A percentile compares a stretch with the other conserved stretches of the same genome.
phyloP scores from a whole-genome alignment of 2,329 filamentous ascomycete genomes.

The Alternaria gansuensis region DNA sequence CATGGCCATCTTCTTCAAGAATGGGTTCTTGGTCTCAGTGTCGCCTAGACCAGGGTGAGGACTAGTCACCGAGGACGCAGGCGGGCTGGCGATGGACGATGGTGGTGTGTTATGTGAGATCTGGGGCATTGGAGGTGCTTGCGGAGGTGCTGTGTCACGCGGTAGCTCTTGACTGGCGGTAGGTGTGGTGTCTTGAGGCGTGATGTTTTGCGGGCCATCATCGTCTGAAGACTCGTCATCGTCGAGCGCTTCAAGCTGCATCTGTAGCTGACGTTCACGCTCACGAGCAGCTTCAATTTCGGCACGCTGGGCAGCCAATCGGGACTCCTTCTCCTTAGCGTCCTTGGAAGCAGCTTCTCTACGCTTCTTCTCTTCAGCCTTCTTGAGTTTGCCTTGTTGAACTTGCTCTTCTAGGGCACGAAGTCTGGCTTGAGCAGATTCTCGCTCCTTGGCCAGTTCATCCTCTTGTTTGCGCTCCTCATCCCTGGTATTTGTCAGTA shows the following conservation, averaged over 20 bases:
- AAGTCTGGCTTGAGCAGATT: slow-evolving; percentile 82
- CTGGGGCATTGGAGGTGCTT: slow-evolving; percentile 56
- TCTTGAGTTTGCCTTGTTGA: slow-evolving; percentile 90
- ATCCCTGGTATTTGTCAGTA: slow-evolving; percentile 64
- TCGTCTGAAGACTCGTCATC: slow-evolving; percentile 75
- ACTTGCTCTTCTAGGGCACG: slow-evolving; percentile 94
- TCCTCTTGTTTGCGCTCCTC: slow-evolving; percentile 79
- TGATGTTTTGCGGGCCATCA: slow-evolving; percentile 76
- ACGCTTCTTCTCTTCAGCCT: slow-evolving; percentile 92
- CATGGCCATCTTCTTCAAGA: slow-evolving; percentile 87
- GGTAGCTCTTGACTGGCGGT: slow-evolving; percentile 65
- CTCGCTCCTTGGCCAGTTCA: slow-evolving; percentile 79
- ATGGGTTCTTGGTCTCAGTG: slow-evolving; percentile 90
- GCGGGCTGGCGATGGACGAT: slow-evolving; percentile 56
- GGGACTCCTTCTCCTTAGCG: slow-evolving; percentile 86
- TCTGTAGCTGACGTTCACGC: slow-evolving; percentile 86
- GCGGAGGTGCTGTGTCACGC: slow-evolving; percentile 56
- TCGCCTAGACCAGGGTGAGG: slow-evolving; percentile 64
- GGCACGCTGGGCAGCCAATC: slow-evolving; percentile 82
- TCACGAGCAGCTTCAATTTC: slow-evolving; percentile 93
- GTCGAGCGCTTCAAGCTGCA: slow-evolving; percentile 81
- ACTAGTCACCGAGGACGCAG: slow-evolving; percentile 61
- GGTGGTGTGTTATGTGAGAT: slow-evolving; percentile 57
- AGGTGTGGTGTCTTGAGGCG: slow-evolving; percentile 67
- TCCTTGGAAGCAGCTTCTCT: slow-evolving; percentile 89